Percentiles rank a stretch among this genome's conserved stretches.
Evolutionary conservation across 176 grass and related monocot species (phyloP).

Genomic region (Pontederia paniculata): DNA sequence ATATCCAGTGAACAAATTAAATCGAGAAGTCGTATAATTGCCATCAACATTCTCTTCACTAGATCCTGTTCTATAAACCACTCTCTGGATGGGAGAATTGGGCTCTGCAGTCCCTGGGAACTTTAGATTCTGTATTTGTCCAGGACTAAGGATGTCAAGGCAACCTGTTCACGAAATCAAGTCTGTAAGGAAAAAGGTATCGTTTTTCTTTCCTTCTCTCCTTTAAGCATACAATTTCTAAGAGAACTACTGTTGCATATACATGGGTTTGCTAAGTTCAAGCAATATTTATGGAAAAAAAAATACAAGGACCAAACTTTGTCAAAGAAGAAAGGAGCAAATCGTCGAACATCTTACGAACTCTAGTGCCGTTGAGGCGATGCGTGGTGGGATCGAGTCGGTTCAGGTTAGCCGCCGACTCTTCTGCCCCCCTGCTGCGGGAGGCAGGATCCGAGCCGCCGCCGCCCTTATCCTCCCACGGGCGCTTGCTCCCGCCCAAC

Average conservation of each 20-base stretch:
- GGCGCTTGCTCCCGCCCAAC: background rate
- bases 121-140: slow-evolving; percentile 46
- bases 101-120: slow-evolving; percentile 33
- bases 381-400: slow-evolving; percentile 28
- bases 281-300: background rate
- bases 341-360: slow-evolving; percentile 35
- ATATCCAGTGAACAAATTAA: slow-evolving; percentile 79
- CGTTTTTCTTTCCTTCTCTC: background rate
- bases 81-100: slow-evolving; percentile 32
- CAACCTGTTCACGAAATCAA: slow-evolving; percentile 42
- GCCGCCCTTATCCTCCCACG: background rate
- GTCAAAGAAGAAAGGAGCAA: background rate
- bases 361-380: slow-evolving; percentile 37
- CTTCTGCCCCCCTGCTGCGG: background rate
- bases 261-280: too few relatives aligned
- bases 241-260: too few relatives aligned
- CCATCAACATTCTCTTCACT: slow-evolving; percentile 16
- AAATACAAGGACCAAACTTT: background rate
- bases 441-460: background rate
- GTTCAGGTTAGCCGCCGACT: slow-evolving; percentile 31
- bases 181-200: slow-evolving; percentile 16
- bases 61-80: slow-evolving; percentile 44
- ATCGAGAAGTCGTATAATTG: slow-evolving; percentile 26
- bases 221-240: background rate
- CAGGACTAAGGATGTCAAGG: slow-evolving; percentile 46